Conservation (phyloP, 148 eudicot species). For the Pharnaceum exiguum region DNA sequence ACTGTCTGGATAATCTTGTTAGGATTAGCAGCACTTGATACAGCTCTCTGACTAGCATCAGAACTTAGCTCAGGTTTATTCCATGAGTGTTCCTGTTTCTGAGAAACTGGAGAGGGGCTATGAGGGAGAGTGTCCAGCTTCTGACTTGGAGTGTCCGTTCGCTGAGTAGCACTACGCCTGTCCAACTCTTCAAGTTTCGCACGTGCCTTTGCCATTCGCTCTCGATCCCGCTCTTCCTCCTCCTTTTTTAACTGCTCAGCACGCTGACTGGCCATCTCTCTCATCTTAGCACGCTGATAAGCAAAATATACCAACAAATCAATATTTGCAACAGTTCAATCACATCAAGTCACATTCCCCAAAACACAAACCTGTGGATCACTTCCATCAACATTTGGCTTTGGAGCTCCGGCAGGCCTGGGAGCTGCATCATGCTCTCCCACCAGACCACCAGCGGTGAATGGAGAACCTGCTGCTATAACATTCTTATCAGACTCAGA, state of each 20-base stretch:
- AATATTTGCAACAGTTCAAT: not conserved
- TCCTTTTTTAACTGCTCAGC: slow-evolving; percentile 74
- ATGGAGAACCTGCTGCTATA: slow-evolving; percentile 27
- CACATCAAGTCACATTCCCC: not conserved
- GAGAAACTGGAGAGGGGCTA: slow-evolving; percentile 17
- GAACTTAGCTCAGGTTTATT: slow-evolving; percentile 24
- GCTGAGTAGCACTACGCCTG: slow-evolving; percentile 52
- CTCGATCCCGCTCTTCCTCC: slow-evolving; percentile 84
- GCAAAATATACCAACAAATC: slow-evolving; percentile 7
- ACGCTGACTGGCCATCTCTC: slow-evolving; percentile 82
- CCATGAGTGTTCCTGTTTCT: slow-evolving; percentile 35
- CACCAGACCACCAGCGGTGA: slow-evolving; percentile 23
- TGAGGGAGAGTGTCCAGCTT: slow-evolving; percentile 31
- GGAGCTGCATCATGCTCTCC: slow-evolving; percentile 16
- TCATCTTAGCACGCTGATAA: slow-evolving; percentile 74
- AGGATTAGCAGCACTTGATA: slow-evolving; percentile 19
- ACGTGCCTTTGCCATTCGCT: slow-evolving; percentile 89
- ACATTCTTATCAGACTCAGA: slow-evolving; percentile 34
- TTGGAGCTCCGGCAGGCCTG: slow-evolving; percentile 30
- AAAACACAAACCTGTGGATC: slow-evolving; percentile 43
- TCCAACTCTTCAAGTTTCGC: slow-evolving; percentile 93
- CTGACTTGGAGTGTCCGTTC: slow-evolving; percentile 36
- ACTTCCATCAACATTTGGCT: slow-evolving; percentile 23
- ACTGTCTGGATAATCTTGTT: slow-evolving; percentile 17
- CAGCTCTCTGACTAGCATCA: slow-evolving; percentile 21